Evolutionary conservation across 306 rosid species (phyloP).

Genomic region (Vachellia collinsii): DNA sequence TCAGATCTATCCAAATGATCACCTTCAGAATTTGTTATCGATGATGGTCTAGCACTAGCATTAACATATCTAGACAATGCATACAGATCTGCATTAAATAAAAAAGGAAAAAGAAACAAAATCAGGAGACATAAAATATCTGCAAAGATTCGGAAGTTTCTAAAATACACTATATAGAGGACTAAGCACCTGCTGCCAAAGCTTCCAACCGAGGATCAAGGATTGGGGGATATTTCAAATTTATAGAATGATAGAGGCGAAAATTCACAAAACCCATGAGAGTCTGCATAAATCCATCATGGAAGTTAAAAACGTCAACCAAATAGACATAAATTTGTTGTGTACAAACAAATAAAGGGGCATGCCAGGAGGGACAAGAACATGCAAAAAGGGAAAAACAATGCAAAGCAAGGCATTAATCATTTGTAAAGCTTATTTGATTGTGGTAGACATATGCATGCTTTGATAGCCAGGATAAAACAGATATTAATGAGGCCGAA

Average conservation of each 20-base stretch:
- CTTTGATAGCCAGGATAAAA: not conserved
- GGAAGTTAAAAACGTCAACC: conserved; percentile 7
- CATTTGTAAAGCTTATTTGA: not conserved
- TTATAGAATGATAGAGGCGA: conserved; percentile 78
- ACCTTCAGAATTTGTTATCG: conserved; percentile 51
- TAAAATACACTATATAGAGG: not conserved
- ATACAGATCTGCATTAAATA: conserved; percentile 65
- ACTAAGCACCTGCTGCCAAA: conserved; percentile 68
- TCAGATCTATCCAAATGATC: conserved; percentile 51
- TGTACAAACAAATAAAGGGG: not conserved
- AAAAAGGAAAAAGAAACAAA: not conserved
- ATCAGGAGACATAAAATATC: not conserved
- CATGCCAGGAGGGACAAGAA: conserved; percentile 1
- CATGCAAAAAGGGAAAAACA: not conserved
- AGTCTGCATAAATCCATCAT: conserved; percentile 51
- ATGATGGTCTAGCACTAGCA: conserved; percentile 46
- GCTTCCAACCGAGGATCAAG: conserved; percentile 84
- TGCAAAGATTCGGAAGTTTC: conserved; percentile 16
- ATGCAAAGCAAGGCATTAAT: not conserved
- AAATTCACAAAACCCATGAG: conserved; percentile 76
- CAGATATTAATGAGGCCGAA: not conserved
- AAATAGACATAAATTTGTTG: not conserved
- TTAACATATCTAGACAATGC: conserved; percentile 74
- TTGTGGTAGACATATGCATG: not conserved
- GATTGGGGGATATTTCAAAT: conserved; percentile 82